A percentile compares a stretch with the other conserved stretches of the same genome.
phyloP scores from a whole-genome alignment of 148 eudicot species.

The Rhododendron ovatum region DNA sequence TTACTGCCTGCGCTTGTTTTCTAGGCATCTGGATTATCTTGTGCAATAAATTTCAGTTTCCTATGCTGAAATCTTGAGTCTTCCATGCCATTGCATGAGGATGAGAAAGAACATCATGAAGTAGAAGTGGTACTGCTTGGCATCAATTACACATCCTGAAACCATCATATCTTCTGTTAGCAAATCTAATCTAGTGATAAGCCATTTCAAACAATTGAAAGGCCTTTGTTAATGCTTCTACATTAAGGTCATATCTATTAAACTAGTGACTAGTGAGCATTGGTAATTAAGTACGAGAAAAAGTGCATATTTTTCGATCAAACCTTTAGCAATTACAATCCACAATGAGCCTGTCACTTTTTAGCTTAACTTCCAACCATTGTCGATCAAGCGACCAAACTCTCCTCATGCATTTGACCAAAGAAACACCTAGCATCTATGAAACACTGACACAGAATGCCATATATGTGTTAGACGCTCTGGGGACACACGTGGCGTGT shows the following conservation, averaged over 20 bases:
- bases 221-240: constrained; percentile 28
- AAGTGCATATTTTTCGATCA: constrained; percentile 12
- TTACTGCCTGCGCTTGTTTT: not conserved
- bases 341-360: constrained; percentile 10
- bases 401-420: constrained; percentile 24
- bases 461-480: no score
- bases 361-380: constrained; percentile 21
- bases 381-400: constrained; percentile 17
- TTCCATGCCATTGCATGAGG: not conserved
- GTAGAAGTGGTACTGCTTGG: not conserved
- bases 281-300: constrained; percentile 9
- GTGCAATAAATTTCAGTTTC: not conserved
- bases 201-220: constrained; percentile 23
- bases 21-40: not conserved
- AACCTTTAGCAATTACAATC: constrained; percentile 21
- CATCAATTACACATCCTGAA: constrained; percentile 12
- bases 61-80: not conserved
- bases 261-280: constrained; percentile 15
- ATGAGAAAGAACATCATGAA: not conserved
- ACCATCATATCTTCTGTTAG: constrained; percentile 22
- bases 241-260: constrained; percentile 32
- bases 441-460: no score
- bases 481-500: not conserved
- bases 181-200: constrained; percentile 8
- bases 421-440: constrained; percentile 19